Base-by-base conservation (phyloP, 2,329 filamentous ascomycete species). In the Thelonectria discophora region DNA sequence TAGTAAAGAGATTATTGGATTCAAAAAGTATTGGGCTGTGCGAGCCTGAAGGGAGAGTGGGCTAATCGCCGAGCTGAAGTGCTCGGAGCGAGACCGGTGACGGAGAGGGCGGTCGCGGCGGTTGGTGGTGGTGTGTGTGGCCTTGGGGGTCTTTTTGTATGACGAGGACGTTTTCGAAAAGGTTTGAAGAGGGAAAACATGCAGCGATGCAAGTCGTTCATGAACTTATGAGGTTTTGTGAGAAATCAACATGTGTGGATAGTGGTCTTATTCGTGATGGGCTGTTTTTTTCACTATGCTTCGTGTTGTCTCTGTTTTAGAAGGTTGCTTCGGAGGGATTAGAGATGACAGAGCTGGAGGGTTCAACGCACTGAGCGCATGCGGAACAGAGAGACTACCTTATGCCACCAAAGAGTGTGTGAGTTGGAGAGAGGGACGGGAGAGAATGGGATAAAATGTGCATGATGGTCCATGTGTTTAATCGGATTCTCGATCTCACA, bases 1-100 rank as follows among this genome's bases (percentile, higher is more conserved):
- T 17, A 10, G 17, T 2, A 42, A 42, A 20, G 9, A 9, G 7
- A n/a, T 40, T 18, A 10, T 24, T 34, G 27, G 45, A 24, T 32
- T 49, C 27, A 42, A 12, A 20, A 45, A 21, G 57, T 60, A 34
- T 40, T 51, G 47, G 17, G 42, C 32, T 60, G 58, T 34, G 58
- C 46, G 46, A 17, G 24, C 47, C 42, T 50, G 46, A 39, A 55
- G 46, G 51, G 27, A 34, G 24, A 46, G 42, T 53, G 47, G 53
- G 53, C 39, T 57, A 56, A 55, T 30, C 34, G 53, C 58, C 53
- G 50, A 56, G 53, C 45, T 42, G 40, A 42, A 42, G 17, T 48
- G 7, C 48, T 55, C 58, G 54, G 39, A 61, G 58, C 58, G 53
- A 61, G 15, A 49, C 58, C 58, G 58, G 48, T 61, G 58, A 34